Evolutionary conservation across 257 asterid genomes (phyloP).

Genomic region (Nicotiana tomentosiformis): DNA sequence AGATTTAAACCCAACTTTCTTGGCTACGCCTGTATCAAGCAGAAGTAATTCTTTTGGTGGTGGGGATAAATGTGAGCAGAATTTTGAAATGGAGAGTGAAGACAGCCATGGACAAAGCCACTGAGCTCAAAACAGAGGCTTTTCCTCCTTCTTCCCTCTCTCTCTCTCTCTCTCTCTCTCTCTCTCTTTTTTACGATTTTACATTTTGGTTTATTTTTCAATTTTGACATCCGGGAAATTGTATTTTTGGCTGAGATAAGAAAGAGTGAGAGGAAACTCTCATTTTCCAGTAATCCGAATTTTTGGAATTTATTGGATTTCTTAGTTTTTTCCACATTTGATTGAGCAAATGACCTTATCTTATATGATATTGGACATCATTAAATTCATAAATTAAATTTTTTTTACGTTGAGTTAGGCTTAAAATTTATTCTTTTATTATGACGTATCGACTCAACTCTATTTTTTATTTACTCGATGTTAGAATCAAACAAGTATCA

Average conservation of each 20-base stretch:
- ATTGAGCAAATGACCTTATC: too few relatives aligned
- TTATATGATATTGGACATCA: too few relatives aligned
- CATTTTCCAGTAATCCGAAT: background rate
- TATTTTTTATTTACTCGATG: too few relatives aligned
- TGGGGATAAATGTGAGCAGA: background rate
- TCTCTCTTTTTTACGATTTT: background rate
- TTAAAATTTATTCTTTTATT: too few relatives aligned
- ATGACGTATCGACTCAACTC: too few relatives aligned
- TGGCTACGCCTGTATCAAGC: slow-evolving; percentile 74
- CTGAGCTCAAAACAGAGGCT: background rate
- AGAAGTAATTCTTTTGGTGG: slow-evolving; percentile 13
- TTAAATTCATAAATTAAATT: too few relatives aligned
- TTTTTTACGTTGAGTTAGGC: too few relatives aligned
- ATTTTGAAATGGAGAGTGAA: background rate
- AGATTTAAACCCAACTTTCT: slow-evolving; percentile 64
- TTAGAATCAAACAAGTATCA: too few relatives aligned
- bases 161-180: background rate
- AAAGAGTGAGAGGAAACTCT: background rate
- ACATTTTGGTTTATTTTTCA: background rate
- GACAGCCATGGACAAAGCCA: background rate
- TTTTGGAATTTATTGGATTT: background rate
- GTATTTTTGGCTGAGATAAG: background rate
- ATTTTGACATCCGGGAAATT: background rate
- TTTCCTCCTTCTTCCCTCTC: background rate
- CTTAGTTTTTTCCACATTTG: background rate